Evolutionary conservation across 441 rosid species (phyloP).

Genomic region (Hura crepitans): DNA sequence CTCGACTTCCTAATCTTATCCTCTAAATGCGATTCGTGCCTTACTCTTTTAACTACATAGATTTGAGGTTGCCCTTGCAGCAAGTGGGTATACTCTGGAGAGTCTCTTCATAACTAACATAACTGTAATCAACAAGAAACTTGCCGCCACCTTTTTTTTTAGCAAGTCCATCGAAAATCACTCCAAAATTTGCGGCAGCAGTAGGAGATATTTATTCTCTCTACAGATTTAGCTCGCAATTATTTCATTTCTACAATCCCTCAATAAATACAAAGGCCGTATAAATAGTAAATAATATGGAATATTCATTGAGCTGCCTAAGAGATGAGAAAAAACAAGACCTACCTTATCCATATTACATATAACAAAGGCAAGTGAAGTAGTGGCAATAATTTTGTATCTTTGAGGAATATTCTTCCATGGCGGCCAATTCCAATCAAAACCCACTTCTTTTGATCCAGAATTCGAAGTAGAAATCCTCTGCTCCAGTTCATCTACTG

Average conservation of each 20-base stretch:
- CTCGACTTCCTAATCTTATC: neutral
- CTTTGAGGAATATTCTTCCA: constrained; percentile 72
- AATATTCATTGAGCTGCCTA: neutral
- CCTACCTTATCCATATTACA: constrained; percentile 92
- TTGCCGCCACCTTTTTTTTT: neutral
- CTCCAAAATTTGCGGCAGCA: neutral
- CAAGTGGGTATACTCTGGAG: neutral
- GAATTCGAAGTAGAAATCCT: constrained; percentile 18
- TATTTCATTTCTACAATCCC: neutral
- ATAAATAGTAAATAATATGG: too few relatives aligned
- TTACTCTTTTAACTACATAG: neutral
- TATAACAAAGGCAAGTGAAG: constrained; percentile 85
- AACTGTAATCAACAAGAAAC: neutral
- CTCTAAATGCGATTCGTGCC: neutral
- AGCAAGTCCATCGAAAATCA: neutral
- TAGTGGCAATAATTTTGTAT: constrained; percentile 78
- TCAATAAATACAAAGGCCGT: neutral
- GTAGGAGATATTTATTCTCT: neutral
- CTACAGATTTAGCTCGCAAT: too few relatives aligned
- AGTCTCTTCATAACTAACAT: neutral
- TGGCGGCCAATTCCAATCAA: constrained; percentile 64
- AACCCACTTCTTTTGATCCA: constrained; percentile 35
- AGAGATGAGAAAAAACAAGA: constrained; percentile 5
- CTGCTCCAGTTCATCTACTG: constrained; percentile 30
- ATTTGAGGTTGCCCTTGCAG: neutral